Evolutionary conservation across 768 basidiomycete genomes (phyloP).

Genomic region (Daedaleopsis sinensis): DNA sequence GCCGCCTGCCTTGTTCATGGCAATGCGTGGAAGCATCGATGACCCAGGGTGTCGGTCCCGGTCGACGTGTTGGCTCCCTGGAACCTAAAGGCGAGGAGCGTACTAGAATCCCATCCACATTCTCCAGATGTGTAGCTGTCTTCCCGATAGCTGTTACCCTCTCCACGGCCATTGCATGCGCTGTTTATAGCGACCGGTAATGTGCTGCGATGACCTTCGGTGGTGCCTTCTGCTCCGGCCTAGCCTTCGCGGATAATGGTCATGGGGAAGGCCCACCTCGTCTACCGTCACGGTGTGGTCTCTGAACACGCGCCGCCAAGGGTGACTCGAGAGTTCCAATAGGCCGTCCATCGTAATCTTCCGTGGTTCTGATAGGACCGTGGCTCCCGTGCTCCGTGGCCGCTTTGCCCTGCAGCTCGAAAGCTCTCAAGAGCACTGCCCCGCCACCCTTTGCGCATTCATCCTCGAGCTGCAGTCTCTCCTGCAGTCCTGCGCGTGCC

Average conservation of each 20-base stretch:
- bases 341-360: conserved; percentile 6
- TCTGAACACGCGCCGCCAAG: conserved; percentile 3
- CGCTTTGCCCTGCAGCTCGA: conserved; percentile 6
- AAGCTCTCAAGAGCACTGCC: background rate
- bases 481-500: conserved; percentile 17
- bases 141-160: conserved; percentile 6
- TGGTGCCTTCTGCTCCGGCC: conserved; percentile 10
- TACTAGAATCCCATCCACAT: conserved; percentile 10
- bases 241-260: conserved; percentile 9
- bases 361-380: conserved; percentile 6
- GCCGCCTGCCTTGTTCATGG: background rate
- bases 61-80: conserved; percentile 6
- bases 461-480: conserved; percentile 16
- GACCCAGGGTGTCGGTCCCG: background rate
- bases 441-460: conserved; percentile 6
- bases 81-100: background rate
- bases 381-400: conserved; percentile 9
- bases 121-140: background rate
- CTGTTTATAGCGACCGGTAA: conserved; percentile 1
- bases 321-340: conserved; percentile 2
- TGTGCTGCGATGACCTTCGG: conserved; percentile 4
- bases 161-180: conserved; percentile 8
- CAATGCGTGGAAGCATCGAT: background rate
- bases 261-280: conserved; percentile 8
- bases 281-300: conserved; percentile 5